Evolutionary conservation across 352 stramenopile genomes (phyloP).

Genomic region (Phytophthora pluvialis): DNA sequence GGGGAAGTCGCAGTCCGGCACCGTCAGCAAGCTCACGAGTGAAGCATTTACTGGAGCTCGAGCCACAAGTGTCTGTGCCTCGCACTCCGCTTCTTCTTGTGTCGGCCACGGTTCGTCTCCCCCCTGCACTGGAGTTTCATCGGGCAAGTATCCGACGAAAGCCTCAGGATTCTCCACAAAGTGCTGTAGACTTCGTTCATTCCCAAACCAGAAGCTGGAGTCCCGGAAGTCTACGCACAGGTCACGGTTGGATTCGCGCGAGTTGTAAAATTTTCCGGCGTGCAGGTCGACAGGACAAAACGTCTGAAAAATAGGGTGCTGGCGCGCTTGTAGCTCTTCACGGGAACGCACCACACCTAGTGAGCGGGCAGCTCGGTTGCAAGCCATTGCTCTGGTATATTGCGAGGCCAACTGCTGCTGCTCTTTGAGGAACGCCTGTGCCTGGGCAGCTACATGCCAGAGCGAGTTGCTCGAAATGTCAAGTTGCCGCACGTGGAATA

Average conservation of each 20-base stretch:
- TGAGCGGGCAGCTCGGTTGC: constrained; percentile 18
- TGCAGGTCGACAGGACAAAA: constrained; percentile 74
- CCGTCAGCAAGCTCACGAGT: constrained; percentile 64
- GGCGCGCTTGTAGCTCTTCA: constrained; percentile 30
- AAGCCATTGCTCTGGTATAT: constrained; percentile 26
- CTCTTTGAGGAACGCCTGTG: constrained; percentile 33
- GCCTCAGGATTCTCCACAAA: constrained; percentile 41
- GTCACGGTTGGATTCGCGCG: constrained; percentile 35
- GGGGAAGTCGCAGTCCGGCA: constrained; percentile 70
- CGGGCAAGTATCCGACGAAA: constrained; percentile 40
- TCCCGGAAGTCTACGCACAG: constrained; percentile 52
- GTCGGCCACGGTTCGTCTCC: constrained; percentile 26
- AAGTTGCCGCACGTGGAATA: constrained; percentile 56
- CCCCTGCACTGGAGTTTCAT: constrained; percentile 10
- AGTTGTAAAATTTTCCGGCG: constrained; percentile 38
- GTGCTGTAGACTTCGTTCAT: constrained; percentile 33
- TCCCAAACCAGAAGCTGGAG: constrained; percentile 53
- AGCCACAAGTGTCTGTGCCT: constrained; percentile 39
- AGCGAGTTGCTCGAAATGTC: constrained; percentile 45
- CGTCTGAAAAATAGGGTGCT: constrained; percentile 45
- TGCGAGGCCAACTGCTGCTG: constrained; percentile 43
- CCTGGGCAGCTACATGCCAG: constrained; percentile 49
- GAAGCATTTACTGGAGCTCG: constrained; percentile 62
- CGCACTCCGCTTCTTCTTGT: constrained; percentile 33
- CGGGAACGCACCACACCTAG: constrained; percentile 43